Conservation (phyloP, 768 basidiomycete genomes). For the Russula lepida region DNA sequence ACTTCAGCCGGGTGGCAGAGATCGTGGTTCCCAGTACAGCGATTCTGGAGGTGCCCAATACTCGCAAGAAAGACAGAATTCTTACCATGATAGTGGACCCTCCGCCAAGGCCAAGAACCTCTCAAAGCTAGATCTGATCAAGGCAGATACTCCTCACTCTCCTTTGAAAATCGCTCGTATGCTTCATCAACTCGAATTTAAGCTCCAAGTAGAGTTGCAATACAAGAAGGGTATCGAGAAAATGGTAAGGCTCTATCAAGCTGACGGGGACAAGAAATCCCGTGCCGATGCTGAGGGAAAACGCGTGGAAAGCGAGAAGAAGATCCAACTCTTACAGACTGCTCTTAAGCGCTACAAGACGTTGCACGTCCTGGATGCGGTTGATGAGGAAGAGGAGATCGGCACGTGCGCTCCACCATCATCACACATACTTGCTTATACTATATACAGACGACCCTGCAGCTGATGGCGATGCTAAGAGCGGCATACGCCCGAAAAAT, state of each 20-base stretch:
- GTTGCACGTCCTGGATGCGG: slow-evolving; percentile 85
- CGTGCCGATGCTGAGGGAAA: slow-evolving; percentile 90
- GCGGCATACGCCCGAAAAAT: slow-evolving; percentile 88
- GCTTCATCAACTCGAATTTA: slow-evolving; percentile 99
- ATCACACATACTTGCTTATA: not conserved
- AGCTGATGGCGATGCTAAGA: slow-evolving; percentile 74
- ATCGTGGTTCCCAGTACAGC: slow-evolving; percentile 12
- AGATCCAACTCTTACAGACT: slow-evolving; percentile 85
- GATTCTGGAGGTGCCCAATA: slow-evolving; percentile 19
- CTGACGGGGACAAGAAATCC: slow-evolving; percentile 95
- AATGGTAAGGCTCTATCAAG: slow-evolving; percentile 95
- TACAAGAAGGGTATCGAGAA: slow-evolving; percentile 98
- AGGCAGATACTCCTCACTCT: slow-evolving; percentile 94
- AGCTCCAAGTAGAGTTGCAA: slow-evolving; percentile 95
- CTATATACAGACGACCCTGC: slow-evolving; percentile 17
- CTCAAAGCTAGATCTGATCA: slow-evolving; percentile 87
- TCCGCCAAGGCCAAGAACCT: slow-evolving; percentile 54
- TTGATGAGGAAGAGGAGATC: slow-evolving; percentile 69
- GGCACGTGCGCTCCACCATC: slow-evolving; percentile 33
- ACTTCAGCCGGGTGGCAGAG: slow-evolving; percentile 10
- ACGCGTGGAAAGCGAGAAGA: slow-evolving; percentile 89
- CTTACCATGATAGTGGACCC: slow-evolving; percentile 32
- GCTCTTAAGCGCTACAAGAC: slow-evolving; percentile 96
- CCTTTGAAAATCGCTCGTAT: slow-evolving; percentile 94
- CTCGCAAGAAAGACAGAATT: slow-evolving; percentile 25